These are phyloP conservation scores for Gelatoporia subvermispora DNA, from an alignment of 768 basidiomycete genomes.

Conservation along the genomic window DNA sequence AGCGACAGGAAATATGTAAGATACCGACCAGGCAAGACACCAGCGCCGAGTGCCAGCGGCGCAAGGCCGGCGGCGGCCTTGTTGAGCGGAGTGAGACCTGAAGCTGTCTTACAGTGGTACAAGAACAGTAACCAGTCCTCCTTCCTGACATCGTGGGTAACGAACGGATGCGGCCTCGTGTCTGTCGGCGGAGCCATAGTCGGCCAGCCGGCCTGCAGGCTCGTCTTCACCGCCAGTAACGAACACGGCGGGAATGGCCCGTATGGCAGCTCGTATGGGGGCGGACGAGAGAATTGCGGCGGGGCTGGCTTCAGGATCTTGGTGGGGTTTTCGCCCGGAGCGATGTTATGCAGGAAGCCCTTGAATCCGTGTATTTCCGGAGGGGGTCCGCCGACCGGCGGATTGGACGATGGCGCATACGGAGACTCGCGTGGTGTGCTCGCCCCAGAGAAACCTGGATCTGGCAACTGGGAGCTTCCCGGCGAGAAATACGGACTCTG, in stretches of 20 bases:
- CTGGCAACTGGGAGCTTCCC: too few relatives aligned
- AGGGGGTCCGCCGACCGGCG: too few relatives aligned
- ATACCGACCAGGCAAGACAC: too few relatives aligned
- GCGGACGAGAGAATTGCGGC: conserved; percentile 17
- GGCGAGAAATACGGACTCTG: too few relatives aligned
- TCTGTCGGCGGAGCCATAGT: conserved; percentile 35
- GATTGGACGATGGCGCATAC: too few relatives aligned
- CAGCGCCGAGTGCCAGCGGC: too few relatives aligned
- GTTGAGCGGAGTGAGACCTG: too few relatives aligned
- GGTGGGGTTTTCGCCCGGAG: conserved; percentile 1
- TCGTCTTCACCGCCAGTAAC: conserved; percentile 26
- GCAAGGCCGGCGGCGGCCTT: too few relatives aligned
- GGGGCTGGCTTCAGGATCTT: conserved; percentile 15
- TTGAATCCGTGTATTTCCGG: too few relatives aligned
- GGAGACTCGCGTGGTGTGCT: too few relatives aligned
- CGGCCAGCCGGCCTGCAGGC: conserved; percentile 41
- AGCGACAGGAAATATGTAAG: too few relatives aligned
- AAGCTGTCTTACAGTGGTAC: conserved; percentile 7
- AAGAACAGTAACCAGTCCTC: conserved; percentile 43
- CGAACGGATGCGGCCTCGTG: conserved; percentile 43
- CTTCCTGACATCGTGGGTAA: conserved; percentile 43
- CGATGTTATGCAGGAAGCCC: neutral
- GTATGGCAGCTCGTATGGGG: conserved; percentile 10
- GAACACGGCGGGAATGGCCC: conserved; percentile 28
- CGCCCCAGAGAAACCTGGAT: too few relatives aligned